Evolutionary conservation across 2,329 filamentous ascomycete species (phyloP), one percentile per base, ranked within the genome.

Genomic region (Capronia coronata): DNA sequence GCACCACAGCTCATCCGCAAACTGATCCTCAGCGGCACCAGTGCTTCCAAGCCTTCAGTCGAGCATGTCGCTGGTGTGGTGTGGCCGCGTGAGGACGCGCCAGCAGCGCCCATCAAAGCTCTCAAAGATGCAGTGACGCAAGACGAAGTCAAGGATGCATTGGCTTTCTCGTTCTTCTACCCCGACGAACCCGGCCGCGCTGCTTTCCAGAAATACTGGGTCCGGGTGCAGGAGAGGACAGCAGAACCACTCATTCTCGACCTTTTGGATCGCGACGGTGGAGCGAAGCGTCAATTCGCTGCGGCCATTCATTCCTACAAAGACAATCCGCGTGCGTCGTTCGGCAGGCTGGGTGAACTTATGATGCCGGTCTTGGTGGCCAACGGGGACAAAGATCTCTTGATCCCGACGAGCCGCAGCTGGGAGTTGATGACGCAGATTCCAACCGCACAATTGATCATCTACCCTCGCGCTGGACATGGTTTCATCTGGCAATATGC

Each of bases 401-500:
- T 50, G 35, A 53, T 57, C 29, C 51, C 54, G 2, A 49, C 51
- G 2, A 56, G 50, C 30, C 45, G 48, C 16, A 56, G 55, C 40
- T 58, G 53, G 44, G 47, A 58, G 39, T 22, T 56, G 29, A 34
- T 47, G 25, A 52, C 38, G 13, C 43, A 54, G 40, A 51, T 54
- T 21, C 19, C 29, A 13, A 51, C 48, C 16, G 53, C 55, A 10
- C 55, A 58, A 22, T 45, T 52, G 39, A 52, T 52, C 14, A 49
- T 52, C 19, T 56, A 52, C 34, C 53, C 51, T n/a, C 45, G 40
- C 19, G 50, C 44, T 11, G 47, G 48, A 14, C 53, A 56, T 45
- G 53, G 48, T 11, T 52, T 56, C 25, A 18, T 56, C 14, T 58
- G 53, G 54, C 53, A 56, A 19, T 56, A 54, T 22, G 21, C 53